These are phyloP conservation scores for Brassica napus DNA, from an alignment of 345 rosid genomes.

Conservation along the genomic window Da-Ae NC_063442.1:1859001-1859500, in stretches of 20 bases:
- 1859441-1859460: neutral
- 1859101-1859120: neutral
- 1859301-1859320: neutral
- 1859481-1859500: neutral
- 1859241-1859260: neutral
- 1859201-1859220: neutral
- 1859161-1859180: neutral
- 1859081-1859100: neutral
- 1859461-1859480: neutral
- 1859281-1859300: neutral
- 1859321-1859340: slow-evolving; percentile 5
- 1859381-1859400: neutral
- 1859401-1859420: neutral
- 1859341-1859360: neutral
- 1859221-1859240: neutral
- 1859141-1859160: slow-evolving; percentile 1
- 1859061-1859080: slow-evolving; percentile 24
- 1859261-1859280: neutral
- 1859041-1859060: slow-evolving; percentile 15
- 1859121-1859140: neutral
- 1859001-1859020: neutral
- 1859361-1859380: neutral
- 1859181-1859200: slow-evolving; percentile 8
- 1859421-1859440: neutral
- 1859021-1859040: neutral